These are phyloP conservation scores for Saturnispora hagleri DNA, from an alignment of 805 yeast genomes.

Conservation along the genomic window DNA sequence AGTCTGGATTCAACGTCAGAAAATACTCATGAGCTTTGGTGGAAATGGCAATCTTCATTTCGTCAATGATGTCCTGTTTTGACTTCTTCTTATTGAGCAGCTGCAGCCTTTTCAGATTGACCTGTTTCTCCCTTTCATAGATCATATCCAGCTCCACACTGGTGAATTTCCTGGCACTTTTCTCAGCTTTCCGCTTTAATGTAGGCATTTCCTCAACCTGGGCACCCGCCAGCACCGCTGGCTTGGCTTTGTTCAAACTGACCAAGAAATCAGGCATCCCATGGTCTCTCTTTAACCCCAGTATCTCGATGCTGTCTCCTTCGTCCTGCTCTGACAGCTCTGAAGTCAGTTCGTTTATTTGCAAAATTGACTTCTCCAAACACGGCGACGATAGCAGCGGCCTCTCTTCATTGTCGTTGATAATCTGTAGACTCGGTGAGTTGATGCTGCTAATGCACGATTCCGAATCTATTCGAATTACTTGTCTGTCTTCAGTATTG, in stretches of 20 bases:
- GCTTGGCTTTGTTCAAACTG: too few relatives aligned
- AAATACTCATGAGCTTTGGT: neutral
- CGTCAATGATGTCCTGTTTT: constrained; percentile 1
- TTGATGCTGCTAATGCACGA: neutral
- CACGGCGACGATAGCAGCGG: neutral
- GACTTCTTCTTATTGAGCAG: constrained; percentile 1
- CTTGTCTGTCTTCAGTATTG: neutral
- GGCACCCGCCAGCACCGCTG: too few relatives aligned
- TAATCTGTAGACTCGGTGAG: neutral
- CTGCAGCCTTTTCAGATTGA: neutral
- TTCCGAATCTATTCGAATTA: neutral
- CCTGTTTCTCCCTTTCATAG: neutral
- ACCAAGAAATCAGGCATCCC: neutral
- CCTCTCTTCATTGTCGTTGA: neutral
- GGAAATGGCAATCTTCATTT: neutral
- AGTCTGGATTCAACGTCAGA: constrained; percentile 11
- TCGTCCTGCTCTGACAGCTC: neutral
- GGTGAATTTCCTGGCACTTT: neutral
- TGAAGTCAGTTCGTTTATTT: neutral
- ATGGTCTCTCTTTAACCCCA: neutral
- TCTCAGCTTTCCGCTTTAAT: neutral
- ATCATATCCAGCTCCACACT: neutral
- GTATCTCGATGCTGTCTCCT: constrained; percentile 1
- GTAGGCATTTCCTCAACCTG: neutral
- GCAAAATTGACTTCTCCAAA: neutral